Evolutionary conservation across 805 yeast species (phyloP), one percentile per base, ranked within the genome.

Genomic region (Metschnikowia picachoensis): DNA sequence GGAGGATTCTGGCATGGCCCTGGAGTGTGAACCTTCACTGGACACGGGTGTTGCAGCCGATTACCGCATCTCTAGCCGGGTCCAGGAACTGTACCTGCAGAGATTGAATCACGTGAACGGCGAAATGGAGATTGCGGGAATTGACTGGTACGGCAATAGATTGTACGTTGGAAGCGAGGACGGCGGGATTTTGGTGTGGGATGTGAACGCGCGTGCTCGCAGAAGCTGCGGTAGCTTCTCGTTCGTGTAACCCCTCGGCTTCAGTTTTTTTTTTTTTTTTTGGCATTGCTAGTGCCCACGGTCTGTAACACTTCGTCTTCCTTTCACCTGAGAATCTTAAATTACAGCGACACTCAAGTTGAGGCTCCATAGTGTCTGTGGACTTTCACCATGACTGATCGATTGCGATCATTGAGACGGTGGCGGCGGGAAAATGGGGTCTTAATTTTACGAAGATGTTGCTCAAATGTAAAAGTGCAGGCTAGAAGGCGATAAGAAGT

Each of bases 111-210:
- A 68, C 46, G 59, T 67, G 14, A 62, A 67, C 43, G 77, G 77
- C 10, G 77, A 72, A 52, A 68, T 72, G 73, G 72, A 70, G 47
- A 56, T 72, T 30, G 57, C 66, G 8, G 77, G 77, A 6, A 48
- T 72, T 17, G 76, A 70, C 47, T 66, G 72, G 66, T 51, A 46
- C 43, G 60, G 58, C 29, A 59, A 57, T 37, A 64, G 64, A 48
- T 58, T 72, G 38, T 55, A 62, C 25, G 65, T 72, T 43, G 76
- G 76, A 4, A 63, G 73, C 48, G 70, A 70, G 43, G 83, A 80
- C 48, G 79, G 77, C 37, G 95, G 95, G 0, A 67, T 87, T 16
- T 71, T 82, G 38, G 72, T 74, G 52, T 87, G 92, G 90, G 79
- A 77, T 36, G 75, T 87, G 39, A 85, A 85, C 55, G 73, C 79